Evolutionary conservation across 169 alveolate species (phyloP).

Genomic region (Plasmodium gallinaceum): DNA sequence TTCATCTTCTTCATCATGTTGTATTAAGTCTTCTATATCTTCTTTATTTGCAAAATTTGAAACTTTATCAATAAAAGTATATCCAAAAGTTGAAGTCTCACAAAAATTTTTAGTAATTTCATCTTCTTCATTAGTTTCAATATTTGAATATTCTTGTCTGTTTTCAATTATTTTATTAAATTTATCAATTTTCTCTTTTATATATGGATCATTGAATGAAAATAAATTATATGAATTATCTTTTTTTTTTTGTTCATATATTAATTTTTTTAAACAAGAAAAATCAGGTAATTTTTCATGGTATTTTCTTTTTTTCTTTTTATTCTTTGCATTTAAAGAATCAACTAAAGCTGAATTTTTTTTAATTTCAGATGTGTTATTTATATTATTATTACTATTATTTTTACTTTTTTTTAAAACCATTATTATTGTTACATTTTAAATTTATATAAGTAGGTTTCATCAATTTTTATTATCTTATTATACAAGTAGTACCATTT

Average conservation of each 20-base stretch:
- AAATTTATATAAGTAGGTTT: no score
- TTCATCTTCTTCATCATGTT: slow-evolving; percentile 60
- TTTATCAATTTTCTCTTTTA: slow-evolving; percentile 57
- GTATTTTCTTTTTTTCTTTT: slow-evolving; percentile 10
- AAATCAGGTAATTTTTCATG: slow-evolving; percentile 63
- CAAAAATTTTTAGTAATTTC: slow-evolving; percentile 30
- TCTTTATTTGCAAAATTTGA: slow-evolving; percentile 19
- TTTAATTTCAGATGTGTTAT: background rate
- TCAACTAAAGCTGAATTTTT: background rate
- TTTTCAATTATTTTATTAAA: slow-evolving; percentile 67
- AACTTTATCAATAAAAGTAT: slow-evolving; percentile 55
- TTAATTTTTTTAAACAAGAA: slow-evolving; percentile 69
- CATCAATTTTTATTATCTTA: no score
- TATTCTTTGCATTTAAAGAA: slow-evolving; percentile 4
- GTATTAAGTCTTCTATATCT: slow-evolving; percentile 61
- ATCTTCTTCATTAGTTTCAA: slow-evolving; percentile 27
- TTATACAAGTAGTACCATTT: no score
- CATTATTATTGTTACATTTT: background rate
- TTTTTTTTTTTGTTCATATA: slow-evolving; percentile 63
- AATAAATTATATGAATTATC: slow-evolving; percentile 38
- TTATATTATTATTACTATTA: background rate
- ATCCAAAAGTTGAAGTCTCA: slow-evolving; percentile 71
- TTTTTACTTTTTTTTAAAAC: background rate
- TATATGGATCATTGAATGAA: slow-evolving; percentile 59
- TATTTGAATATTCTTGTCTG: slow-evolving; percentile 26